Evolutionary conservation across 2,329 filamentous ascomycete genomes (phyloP), one percentile per base, ranked within the genome.

Genomic region (Periglandula ipomoeae): DNA sequence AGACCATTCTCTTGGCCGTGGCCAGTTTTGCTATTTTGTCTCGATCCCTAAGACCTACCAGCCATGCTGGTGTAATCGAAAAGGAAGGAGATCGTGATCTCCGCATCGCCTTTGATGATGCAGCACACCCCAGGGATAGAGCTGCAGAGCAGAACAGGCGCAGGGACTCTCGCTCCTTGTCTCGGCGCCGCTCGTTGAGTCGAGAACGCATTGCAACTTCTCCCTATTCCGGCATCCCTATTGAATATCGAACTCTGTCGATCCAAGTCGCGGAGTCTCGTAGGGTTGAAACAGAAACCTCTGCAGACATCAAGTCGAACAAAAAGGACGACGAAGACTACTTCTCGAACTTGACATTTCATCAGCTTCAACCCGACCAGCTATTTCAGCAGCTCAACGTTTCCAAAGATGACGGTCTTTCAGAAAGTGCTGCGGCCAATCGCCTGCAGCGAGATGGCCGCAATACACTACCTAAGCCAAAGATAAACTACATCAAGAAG

Each of bases 401-500:
- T 1, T 55, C 58, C 34, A 50, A 54, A 9, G 56, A 57, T 6
- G 39, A 58, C 2, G 70, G 70, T 13, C 60, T 72, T 17, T 68
- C 65, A 0, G 60, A 61, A 38, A 56, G 54, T 26, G 58, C 60
- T 5, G 66, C 63, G 3, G 59, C 61, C 4, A 56, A 55, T 27
- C 59, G 69, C 10, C 59, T 70, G 8, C 54, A 64, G 46, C 65
- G 66, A 7, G 67, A 73, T 51, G 70, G 71, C 43, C 61, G 54
- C 41, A 74, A 73, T 49, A 63, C 62, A 0, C 60, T 73, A 2
- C 67, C 71, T 7, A 61, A 62, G 37, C 62, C 64, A 24, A 69
- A 70, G 55, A 65, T 67, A 5, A 72, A 71, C 57, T 70, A 72
- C 54, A 51, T 60, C 49, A 68, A 65, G 52, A 69, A 70, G 51